These are phyloP conservation scores for Monilinia fructicola DNA, from an alignment of 2,329 filamentous ascomycete species.

Conservation along the genomic window DNA sequence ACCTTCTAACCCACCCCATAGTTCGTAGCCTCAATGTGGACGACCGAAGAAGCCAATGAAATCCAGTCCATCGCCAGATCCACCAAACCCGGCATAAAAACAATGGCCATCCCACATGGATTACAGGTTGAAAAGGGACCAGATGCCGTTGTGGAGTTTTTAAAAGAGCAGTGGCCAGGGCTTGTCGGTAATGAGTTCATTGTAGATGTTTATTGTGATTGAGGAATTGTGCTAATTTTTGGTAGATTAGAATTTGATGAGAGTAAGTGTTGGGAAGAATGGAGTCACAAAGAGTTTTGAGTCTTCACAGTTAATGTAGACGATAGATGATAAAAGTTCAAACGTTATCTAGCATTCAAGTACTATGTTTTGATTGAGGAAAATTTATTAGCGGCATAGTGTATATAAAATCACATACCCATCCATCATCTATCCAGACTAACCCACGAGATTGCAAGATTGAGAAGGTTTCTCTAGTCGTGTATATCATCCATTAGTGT, in stretches of 20 bases:
- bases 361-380: too few species aligned
- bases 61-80: constrained; percentile 48
- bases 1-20: constrained; percentile 35
- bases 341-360: too few species aligned
- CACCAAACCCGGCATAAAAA: constrained; percentile 49
- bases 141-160: constrained; percentile 55
- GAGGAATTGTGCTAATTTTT: not conserved
- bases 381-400: too few species aligned
- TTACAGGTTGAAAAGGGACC: constrained; percentile 54
- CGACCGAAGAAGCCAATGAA: constrained; percentile 47
- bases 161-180: constrained; percentile 43
- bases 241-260: not conserved
- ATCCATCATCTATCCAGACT: not conserved
- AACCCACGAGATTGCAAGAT: not conserved
- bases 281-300: too few species aligned
- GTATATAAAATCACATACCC: not conserved
- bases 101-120: constrained; percentile 54
- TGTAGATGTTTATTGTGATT: not conserved
- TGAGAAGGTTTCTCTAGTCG: not conserved
- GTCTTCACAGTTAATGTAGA: too few species aligned
- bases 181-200: constrained; percentile 28
- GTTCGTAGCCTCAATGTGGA: constrained; percentile 61
- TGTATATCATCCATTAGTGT: not conserved
- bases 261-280: not conserved
- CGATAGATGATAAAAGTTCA: too few species aligned